Base-by-base conservation (phyloP, 257 asterid genomes). In the Ilex aquifolium region DNA sequence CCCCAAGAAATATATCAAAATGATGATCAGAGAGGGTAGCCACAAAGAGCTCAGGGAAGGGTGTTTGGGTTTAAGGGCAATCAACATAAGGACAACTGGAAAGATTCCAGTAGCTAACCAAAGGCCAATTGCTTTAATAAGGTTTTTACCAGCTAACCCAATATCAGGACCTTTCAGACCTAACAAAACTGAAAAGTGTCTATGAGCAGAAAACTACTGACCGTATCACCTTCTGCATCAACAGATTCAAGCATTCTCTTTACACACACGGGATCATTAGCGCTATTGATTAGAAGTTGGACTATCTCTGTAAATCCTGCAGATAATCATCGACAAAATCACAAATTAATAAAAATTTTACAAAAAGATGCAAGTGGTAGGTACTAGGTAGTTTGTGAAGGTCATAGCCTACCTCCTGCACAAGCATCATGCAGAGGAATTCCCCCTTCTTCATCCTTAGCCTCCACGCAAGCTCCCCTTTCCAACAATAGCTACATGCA, bases 391-490 rank as follows among this genome's bases (percentile, higher is more conserved):
- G n/a, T 32, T 63, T 1, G 8, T 14, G 61, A 61, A 32, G 63
- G 31, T 31, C 21, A 56, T 15, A 64, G 59, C 60, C 5, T 50
- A 86, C 95, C 95, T 75, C 97, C 95, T 51, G 95, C 97, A 80
- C 90, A 87, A 58, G 97, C 95, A 83, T 90, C 95, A 63, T 90
- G 97, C 77, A 90, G 68, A 1, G 97, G 97, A 65, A 84, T 75
- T 40, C 84, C 95, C 55, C 91, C 87, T 59, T 87, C 95, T 65
- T 85, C 97, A 44, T 90, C 97, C 78, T 80, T 87, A 0, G 77
- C 78, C 73, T 83, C 94, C 77, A 90, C 32, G 57, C 74, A 68
- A 52, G 95, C 91, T 67, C 95, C 95, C 55, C 83, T 83, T 69
- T 81, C 90, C 80, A 90, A 66, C 71, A 90, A 68, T 74, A 85